Conservation (phyloP, 1,139 yeast species). For the Blastobotrys apis region DNA sequence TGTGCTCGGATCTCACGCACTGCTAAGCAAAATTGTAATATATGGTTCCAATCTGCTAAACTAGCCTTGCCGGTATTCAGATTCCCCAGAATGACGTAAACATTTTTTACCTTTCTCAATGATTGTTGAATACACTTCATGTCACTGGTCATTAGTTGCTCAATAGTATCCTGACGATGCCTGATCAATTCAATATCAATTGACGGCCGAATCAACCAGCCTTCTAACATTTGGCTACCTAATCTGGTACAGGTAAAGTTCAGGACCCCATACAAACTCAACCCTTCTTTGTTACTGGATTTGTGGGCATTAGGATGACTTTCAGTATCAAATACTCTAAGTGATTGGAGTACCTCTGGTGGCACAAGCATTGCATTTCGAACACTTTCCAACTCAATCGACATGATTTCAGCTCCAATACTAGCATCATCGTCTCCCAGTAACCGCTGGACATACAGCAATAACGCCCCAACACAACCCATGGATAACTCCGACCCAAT, state of each 20-base stretch:
- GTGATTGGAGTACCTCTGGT: neutral
- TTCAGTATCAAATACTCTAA: conserved; percentile 4
- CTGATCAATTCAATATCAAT: neutral
- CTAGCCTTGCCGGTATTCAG: neutral
- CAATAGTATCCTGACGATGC: neutral
- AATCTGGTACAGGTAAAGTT: neutral
- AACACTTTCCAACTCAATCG: conserved; percentile 1
- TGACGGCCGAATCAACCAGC: conserved; percentile 4
- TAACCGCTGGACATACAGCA: conserved; percentile 1
- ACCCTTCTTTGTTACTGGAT: neutral
- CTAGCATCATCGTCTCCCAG: neutral
- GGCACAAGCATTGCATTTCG: conserved; percentile 1
- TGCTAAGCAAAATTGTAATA: neutral
- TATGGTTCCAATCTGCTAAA: neutral
- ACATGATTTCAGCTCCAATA: too few relatives aligned
- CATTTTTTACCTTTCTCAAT: neutral
- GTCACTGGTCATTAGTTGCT: neutral
- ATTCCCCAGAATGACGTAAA: neutral
- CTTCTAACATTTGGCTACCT: conserved; percentile 2
- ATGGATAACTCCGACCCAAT: neutral
- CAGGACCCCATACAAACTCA: neutral
- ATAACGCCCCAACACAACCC: conserved; percentile 5
- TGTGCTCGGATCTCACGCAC: neutral
- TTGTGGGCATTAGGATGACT: neutral
- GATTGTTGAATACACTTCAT: neutral